These are phyloP conservation scores for Hortaea sp. DNA, from an alignment of 2,329 filamentous ascomycete species.

Conservation along the genomic window DNA sequence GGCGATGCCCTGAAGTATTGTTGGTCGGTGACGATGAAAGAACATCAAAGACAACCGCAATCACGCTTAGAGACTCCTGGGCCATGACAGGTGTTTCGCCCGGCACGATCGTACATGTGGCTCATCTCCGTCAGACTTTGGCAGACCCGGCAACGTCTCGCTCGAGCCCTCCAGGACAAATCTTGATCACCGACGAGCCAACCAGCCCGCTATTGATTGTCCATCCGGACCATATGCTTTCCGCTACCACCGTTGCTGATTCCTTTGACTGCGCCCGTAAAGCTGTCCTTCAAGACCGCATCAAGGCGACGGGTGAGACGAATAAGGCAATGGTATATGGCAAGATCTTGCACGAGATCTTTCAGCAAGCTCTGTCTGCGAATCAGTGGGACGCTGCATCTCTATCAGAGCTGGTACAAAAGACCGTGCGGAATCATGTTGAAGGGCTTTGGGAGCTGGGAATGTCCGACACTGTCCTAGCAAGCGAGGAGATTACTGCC, in stretches of 20 bases:
- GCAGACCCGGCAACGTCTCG: conserved; percentile 28
- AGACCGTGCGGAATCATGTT: conserved; percentile 63
- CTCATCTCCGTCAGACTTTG: conserved; percentile 46
- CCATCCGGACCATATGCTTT: conserved; percentile 91
- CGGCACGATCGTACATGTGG: conserved; percentile 75
- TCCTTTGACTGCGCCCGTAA: conserved; percentile 86
- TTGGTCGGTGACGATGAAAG: conserved; percentile 74
- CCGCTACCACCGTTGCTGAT: conserved; percentile 90
- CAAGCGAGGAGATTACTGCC: conserved; percentile 67
- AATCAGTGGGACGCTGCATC: conserved; percentile 71
- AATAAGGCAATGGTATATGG: conserved; percentile 81
- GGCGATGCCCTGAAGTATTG: conserved; percentile 53
- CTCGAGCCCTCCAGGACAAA: conserved; percentile 47
- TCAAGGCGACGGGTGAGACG: conserved; percentile 78
- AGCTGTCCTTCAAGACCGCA: conserved; percentile 85
- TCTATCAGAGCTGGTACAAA: conserved; percentile 56
- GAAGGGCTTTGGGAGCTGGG: conserved; percentile 86
- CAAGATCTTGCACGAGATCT: conserved; percentile 87
- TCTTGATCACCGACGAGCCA: conserved; percentile 61
- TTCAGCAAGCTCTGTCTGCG: conserved; percentile 75
- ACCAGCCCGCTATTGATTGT: conserved; percentile 68
- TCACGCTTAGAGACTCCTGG: conserved; percentile 80
- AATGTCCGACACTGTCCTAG: conserved; percentile 55
- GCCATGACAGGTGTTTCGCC: conserved; percentile 64
- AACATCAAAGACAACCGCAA: conserved; percentile 53